Conservation (phyloP, 2,329 filamentous ascomycete species). For the Nannizzia gypsea region DNA sequence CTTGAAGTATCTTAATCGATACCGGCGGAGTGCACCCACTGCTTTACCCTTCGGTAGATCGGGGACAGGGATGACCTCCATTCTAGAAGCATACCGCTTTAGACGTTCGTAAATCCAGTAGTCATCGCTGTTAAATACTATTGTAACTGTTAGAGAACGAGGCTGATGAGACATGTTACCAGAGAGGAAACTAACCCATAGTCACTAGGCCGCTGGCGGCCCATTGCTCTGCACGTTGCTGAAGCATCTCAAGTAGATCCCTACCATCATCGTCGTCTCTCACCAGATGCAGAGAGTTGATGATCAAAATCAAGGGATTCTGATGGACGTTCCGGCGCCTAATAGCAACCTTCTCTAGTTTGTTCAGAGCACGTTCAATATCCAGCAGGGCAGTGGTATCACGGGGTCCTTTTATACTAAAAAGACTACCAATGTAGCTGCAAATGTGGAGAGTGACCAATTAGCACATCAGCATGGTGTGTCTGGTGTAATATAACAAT, state of each 20-base stretch:
- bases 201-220: slow-evolving; percentile 84
- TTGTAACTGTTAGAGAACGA: neutral
- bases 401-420: slow-evolving; percentile 82
- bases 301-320: slow-evolving; percentile 73
- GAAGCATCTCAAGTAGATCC: slow-evolving; percentile 83
- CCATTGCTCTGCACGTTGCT: slow-evolving; percentile 94
- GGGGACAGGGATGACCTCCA: slow-evolving; percentile 80
- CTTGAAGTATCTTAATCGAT: slow-evolving; percentile 65
- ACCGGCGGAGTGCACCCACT: slow-evolving; percentile 62
- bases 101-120: slow-evolving; percentile 97
- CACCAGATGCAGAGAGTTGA: slow-evolving; percentile 87
- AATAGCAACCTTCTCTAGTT: slow-evolving; percentile 89
- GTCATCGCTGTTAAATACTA: slow-evolving; percentile 92
- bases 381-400: slow-evolving; percentile 87
- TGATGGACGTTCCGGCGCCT: slow-evolving; percentile 46
- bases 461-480: neutral
- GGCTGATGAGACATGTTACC: neutral
- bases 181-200: slow-evolving; percentile 29
- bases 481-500: neutral
- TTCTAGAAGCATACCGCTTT: slow-evolving; percentile 82
- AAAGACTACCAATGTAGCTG: slow-evolving; percentile 70
- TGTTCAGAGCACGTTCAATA: slow-evolving; percentile 94
- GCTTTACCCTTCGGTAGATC: slow-evolving; percentile 73
- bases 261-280: slow-evolving; percentile 87
- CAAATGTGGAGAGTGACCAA: neutral